Evolutionary conservation across 345 rosid genomes (phyloP), one percentile per base, ranked within the genome.

Genomic region (Heritiera littoralis): DNA sequence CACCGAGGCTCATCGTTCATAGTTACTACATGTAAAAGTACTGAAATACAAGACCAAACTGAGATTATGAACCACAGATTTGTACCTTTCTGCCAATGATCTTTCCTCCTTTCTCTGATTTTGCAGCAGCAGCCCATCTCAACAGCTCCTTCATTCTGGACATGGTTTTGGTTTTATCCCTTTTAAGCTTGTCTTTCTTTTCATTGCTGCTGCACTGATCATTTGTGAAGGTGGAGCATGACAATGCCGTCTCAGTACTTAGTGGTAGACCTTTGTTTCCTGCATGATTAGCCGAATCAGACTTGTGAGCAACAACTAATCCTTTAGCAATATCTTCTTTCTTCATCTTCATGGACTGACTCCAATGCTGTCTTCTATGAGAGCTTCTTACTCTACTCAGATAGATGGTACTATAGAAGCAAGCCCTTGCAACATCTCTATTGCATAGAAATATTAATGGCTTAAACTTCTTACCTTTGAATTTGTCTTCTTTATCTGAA

Each of bases 141-240:
- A 92, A 55, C 23, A 93, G 88, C 82, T 91, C 96, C 83, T 92
- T 93, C 94, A 93, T 91, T 72, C 88, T 91, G 15, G 89, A 91
- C 66, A 95, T 78, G 82, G 89, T 78, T 81, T 82, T 92, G 32
- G 83, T 84, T 74, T 86, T 89, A 40, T 88, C 89, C 35, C 82
- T 84, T 82, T 86, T 90, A 5, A 71, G 32, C 76, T 81, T 90
- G 6, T 85, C 89, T 78, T 85, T 79, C 72, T 72, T 87, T 46
- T 80, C 86, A 61, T 7, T 55, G 55, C 18, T 32, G 65, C 55
- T 73, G 30, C 85, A 63, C 80, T 79, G 81, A 2, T 77, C 84
- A 30, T 80, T 41, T 32, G 52, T 40, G 49, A 41, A 15, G 13
- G 75, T 52, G 23, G 89, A 79, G 49, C 86, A 78, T 20, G 86